phyloP scores from a whole-genome alignment of 2,329 filamentous ascomycete genomes.

The Aspergillus caelatus region DNA sequence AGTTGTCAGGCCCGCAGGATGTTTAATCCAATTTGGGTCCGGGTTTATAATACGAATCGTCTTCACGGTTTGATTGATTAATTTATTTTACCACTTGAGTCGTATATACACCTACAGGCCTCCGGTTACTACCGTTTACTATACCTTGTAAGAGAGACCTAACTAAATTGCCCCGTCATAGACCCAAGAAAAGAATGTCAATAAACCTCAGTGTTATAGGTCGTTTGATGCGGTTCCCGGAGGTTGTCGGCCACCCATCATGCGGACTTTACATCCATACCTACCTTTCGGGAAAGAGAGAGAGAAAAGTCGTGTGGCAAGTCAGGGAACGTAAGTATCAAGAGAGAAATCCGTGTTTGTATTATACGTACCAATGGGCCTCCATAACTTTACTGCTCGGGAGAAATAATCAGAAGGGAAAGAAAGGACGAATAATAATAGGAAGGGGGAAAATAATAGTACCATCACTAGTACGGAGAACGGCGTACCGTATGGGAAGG shows the following conservation, averaged over 20 bases:
- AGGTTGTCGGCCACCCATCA: neutral
- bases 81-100: slow-evolving; percentile 6
- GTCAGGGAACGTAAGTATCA: neutral
- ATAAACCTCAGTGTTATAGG: neutral
- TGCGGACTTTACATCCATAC: slow-evolving; percentile 1
- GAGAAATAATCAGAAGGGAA: slow-evolving; percentile 13
- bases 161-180: neutral
- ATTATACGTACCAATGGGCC: neutral
- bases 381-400: slow-evolving; percentile 14
- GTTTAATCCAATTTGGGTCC: slow-evolving; percentile 11
- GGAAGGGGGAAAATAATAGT: slow-evolving; percentile 20
- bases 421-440: slow-evolving; percentile 20
- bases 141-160: neutral
- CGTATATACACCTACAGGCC: neutral
- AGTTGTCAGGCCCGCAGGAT: slow-evolving; percentile 17
- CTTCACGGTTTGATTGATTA: slow-evolving; percentile 5
- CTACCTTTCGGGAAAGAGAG: neutral
- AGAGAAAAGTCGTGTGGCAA: neutral
- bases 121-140: neutral
- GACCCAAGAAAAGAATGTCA: neutral
- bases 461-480: slow-evolving; percentile 19
- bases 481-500: slow-evolving; percentile 16
- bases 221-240: neutral
- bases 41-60: slow-evolving; percentile 11
- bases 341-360: neutral